Evolutionary conservation across 2,329 filamentous ascomycete species (phyloP).

Genomic region (Graphilbum ipis-grandicollis): DNA sequence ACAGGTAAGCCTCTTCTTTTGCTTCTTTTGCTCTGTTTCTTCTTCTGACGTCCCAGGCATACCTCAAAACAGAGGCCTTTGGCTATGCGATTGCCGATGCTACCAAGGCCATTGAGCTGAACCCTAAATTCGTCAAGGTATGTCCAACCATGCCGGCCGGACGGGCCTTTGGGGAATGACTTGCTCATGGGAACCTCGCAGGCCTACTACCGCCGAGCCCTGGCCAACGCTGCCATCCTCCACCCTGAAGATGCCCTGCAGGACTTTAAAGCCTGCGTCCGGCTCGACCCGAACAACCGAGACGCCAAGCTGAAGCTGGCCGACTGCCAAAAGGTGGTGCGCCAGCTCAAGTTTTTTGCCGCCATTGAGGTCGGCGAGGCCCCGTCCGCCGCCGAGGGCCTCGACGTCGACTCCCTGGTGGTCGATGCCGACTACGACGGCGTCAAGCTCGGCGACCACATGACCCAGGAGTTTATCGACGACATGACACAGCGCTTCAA

Average conservation of each 20-base stretch:
- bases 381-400: conserved; percentile 76
- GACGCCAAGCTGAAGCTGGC: conserved; percentile 80
- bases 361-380: conserved; percentile 89
- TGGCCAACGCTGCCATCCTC: conserved; percentile 82
- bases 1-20: conserved; percentile 42
- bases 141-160: too few species aligned
- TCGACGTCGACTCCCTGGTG: conserved; percentile 72
- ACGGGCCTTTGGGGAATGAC: too few species aligned
- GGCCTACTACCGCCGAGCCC: conserved; percentile 88
- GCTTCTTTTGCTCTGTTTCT: conserved; percentile 1
- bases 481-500: conserved; percentile 97
- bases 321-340: conserved; percentile 89
- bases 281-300: conserved; percentile 73
- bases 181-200: too few species aligned
- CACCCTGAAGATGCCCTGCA: conserved; percentile 73
- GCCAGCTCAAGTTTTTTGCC: conserved; percentile 79
- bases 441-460: conserved; percentile 55
- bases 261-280: conserved; percentile 84
- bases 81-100: conserved; percentile 86
- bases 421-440: conserved; percentile 81
- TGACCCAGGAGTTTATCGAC: conserved; percentile 93
- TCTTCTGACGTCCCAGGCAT: conserved; percentile 41
- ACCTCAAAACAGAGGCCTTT: conserved; percentile 92
- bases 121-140: conserved; percentile 80
- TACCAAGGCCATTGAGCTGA: conserved; percentile 76